Evolutionary conservation across 306 rosid species (phyloP).

Genomic region (Senna tora): DNA sequence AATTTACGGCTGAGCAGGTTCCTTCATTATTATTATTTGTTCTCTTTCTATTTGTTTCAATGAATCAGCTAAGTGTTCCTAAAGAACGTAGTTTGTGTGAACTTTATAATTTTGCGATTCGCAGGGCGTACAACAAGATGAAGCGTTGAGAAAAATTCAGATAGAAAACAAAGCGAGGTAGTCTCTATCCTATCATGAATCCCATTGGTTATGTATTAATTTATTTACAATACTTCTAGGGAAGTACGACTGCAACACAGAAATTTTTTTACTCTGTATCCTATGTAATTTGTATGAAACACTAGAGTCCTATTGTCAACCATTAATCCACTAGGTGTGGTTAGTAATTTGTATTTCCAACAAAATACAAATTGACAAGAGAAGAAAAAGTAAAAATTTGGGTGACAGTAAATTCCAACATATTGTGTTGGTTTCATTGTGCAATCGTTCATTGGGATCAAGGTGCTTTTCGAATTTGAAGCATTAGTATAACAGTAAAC

Average conservation of each 20-base stretch:
- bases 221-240: not conserved
- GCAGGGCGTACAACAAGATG: constrained; percentile 58
- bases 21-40: not conserved
- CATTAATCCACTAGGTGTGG: not conserved
- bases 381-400: not conserved
- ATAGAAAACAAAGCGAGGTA: constrained; percentile 76
- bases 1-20: constrained; percentile 68
- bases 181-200: not conserved
- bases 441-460: not conserved
- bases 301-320: not conserved
- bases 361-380: not conserved
- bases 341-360: too few relatives aligned
- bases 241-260: not conserved
- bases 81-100: not conserved
- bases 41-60: not conserved
- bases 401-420: not conserved
- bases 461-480: not conserved
- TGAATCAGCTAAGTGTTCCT: not conserved
- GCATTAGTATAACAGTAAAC: not conserved
- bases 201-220: not conserved
- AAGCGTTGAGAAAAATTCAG: constrained; percentile 62
- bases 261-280: not conserved
- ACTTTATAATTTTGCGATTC: constrained; percentile 26
- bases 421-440: not conserved
- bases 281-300: constrained; percentile 2